Evolutionary conservation across 345 rosid species (phyloP).

Genomic region (Salix udensis): DNA sequence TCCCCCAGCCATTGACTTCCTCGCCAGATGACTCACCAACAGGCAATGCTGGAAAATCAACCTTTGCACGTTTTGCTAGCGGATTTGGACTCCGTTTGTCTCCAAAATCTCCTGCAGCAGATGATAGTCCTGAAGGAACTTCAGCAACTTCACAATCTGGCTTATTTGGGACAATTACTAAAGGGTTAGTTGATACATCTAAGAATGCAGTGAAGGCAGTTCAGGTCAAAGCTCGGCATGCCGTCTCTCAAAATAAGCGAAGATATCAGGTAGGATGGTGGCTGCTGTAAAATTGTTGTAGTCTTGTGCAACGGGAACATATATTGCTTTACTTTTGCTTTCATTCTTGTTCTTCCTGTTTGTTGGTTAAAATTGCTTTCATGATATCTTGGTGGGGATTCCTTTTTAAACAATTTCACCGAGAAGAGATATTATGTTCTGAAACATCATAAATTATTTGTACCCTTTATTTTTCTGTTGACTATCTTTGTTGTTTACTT

Average conservation of each 20-base stretch:
- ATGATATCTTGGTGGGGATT: not conserved
- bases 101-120: conserved; percentile 58
- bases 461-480: not conserved
- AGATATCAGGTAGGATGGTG: conserved; percentile 61
- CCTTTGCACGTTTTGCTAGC: conserved; percentile 70
- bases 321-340: not conserved
- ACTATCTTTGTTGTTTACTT: not conserved
- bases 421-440: not conserved
- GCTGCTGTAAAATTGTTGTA: not conserved
- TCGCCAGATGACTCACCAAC: conserved; percentile 41
- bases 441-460: not conserved
- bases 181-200: conserved; percentile 76
- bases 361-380: not conserved
- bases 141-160: conserved; percentile 49
- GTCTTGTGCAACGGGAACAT: not conserved
- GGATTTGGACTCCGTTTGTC: conserved; percentile 65
- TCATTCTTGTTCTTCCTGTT: not conserved
- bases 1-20: conserved; percentile 59
- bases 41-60: conserved; percentile 53
- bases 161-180: conserved; percentile 65
- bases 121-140: conserved; percentile 47
- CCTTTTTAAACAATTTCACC: not conserved
- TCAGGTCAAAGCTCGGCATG: conserved; percentile 87
- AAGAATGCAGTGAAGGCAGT: conserved; percentile 90
- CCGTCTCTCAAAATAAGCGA: conserved; percentile 82